phyloP scores from a whole-genome alignment of 257 asterid species.

The Fraxinus anomala region DNA sequence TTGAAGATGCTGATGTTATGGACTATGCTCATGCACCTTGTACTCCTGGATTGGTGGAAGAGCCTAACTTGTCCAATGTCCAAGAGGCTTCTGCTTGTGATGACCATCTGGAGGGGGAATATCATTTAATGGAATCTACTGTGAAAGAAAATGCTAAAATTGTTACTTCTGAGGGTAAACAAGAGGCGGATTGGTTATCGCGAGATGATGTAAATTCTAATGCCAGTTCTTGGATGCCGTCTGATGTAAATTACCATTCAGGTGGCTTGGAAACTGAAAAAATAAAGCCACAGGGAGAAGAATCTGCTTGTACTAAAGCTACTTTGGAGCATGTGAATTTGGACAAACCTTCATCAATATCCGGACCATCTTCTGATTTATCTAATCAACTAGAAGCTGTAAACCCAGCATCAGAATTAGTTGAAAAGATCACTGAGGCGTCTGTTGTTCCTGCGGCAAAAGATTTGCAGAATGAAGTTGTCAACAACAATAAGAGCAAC shows the following conservation, averaged over 20 bases:
- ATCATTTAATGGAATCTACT: conserved; percentile 47
- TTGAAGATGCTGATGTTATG: conserved; percentile 55
- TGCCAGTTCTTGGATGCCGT: conserved; percentile 30
- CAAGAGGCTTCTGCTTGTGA: conserved; percentile 85
- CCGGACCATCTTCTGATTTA: conserved; percentile 35
- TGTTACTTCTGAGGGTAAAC: conserved; percentile 35
- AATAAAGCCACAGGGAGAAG: conserved; percentile 33
- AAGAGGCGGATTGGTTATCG: conserved; percentile 38
- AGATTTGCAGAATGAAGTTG: conserved; percentile 33
- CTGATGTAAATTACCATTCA: conserved; percentile 42
- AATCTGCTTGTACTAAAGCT: conserved; percentile 34
- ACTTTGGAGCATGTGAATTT: conserved; percentile 26
- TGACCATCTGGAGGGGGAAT: conserved; percentile 74
- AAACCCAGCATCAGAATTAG: conserved; percentile 30
- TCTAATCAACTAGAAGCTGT: conserved; percentile 32
- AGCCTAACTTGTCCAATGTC: conserved; percentile 68
- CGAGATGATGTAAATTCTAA: conserved; percentile 42
- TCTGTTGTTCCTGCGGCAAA: conserved; percentile 35
- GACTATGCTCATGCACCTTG: conserved; percentile 90
- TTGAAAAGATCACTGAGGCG: conserved; percentile 37
- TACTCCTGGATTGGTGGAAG: conserved; percentile 89
- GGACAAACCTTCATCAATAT: conserved; percentile 37
- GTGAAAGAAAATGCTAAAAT: conserved; percentile 40
- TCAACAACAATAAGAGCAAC: conserved; percentile 28
- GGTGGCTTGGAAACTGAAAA: conserved; percentile 41